Conservation (phyloP, 1,284 basidiomycete species). For the Boletus holoroseus region DNA sequence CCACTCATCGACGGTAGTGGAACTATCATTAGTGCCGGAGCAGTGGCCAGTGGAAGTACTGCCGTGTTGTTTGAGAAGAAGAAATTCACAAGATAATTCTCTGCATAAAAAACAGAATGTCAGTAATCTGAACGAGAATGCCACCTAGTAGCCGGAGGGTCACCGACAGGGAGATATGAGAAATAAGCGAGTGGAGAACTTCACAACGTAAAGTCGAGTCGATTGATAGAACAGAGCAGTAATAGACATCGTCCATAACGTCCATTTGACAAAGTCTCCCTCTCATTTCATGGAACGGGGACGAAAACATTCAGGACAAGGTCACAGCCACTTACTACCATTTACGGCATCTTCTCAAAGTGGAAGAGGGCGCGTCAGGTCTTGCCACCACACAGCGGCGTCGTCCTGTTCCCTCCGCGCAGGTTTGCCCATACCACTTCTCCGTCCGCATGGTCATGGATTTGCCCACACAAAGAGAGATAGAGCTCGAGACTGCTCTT, state of each 20-base stretch:
- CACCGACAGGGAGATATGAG: background rate
- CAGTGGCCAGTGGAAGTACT: background rate
- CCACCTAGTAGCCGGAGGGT: background rate
- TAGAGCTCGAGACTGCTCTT: conserved; percentile 70
- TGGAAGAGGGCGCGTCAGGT: conserved; percentile 26
- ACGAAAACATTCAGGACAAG: background rate
- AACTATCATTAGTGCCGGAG: background rate
- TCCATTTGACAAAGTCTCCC: background rate
- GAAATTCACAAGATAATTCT: background rate
- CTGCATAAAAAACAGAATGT: background rate
- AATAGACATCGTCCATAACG: background rate
- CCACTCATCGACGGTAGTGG: background rate
- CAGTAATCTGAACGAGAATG: background rate
- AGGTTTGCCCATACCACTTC: conserved; percentile 14
- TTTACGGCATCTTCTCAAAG: conserved; percentile 30
- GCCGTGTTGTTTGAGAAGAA: background rate
- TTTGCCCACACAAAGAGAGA: conserved; percentile 63
- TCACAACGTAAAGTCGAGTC: background rate
- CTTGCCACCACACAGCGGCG: conserved; percentile 32
- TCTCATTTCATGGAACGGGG: no score
- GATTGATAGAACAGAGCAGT: background rate
- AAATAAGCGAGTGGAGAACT: background rate
- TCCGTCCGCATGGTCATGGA: conserved; percentile 44
- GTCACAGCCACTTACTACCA: conserved; percentile 31
- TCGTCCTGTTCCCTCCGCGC: conserved; percentile 12